These are phyloP conservation scores for Nannizziopsis barbatae DNA, from an alignment of 2,329 filamentous ascomycete genomes.

Conservation along the genomic window DNA sequence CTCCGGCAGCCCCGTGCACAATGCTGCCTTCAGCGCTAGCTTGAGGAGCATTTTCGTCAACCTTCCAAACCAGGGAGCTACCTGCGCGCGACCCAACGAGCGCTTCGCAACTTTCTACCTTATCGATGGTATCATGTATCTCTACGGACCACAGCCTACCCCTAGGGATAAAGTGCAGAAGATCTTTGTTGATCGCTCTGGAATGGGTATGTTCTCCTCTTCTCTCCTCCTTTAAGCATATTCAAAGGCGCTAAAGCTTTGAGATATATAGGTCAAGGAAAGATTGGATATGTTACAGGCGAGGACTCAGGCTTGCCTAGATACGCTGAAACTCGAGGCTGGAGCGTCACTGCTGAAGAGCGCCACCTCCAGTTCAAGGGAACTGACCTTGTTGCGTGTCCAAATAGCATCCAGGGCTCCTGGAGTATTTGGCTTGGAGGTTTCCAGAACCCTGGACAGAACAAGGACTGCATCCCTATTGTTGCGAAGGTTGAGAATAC, in stretches of 20 bases:
- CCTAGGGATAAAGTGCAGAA: slow-evolving; percentile 33
- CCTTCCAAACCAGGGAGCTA: slow-evolving; percentile 37
- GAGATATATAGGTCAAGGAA: slow-evolving; percentile 38
- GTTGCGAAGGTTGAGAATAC: slow-evolving; percentile 19
- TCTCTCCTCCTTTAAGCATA: not conserved
- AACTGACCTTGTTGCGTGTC: slow-evolving; percentile 43
- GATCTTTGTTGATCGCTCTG: slow-evolving; percentile 46
- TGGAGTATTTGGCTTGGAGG: slow-evolving; percentile 31
- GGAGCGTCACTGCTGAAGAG: slow-evolving; percentile 32
- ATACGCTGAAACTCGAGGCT: slow-evolving; percentile 41
- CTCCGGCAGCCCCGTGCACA: slow-evolving; percentile 42
- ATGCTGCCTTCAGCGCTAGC: slow-evolving; percentile 37
- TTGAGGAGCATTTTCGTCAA: slow-evolving; percentile 37
- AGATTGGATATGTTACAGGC: slow-evolving; percentile 43
- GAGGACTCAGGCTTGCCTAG: slow-evolving; percentile 26
- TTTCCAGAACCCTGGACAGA: slow-evolving; percentile 23
- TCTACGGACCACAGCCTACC: slow-evolving; percentile 36
- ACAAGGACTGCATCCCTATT: slow-evolving; percentile 28
- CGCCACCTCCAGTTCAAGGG: slow-evolving; percentile 40
- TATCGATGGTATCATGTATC: slow-evolving; percentile 37
- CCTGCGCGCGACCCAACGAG: slow-evolving; percentile 33
- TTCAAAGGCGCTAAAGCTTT: not conserved
- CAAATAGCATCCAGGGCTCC: slow-evolving; percentile 34
- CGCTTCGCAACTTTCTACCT: slow-evolving; percentile 43
- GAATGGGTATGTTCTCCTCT: slow-evolving; percentile 41